These are phyloP conservation scores for Saccharomycopsis vini DNA, from an alignment of 805 yeast genomes.

Conservation along the genomic window DNA sequence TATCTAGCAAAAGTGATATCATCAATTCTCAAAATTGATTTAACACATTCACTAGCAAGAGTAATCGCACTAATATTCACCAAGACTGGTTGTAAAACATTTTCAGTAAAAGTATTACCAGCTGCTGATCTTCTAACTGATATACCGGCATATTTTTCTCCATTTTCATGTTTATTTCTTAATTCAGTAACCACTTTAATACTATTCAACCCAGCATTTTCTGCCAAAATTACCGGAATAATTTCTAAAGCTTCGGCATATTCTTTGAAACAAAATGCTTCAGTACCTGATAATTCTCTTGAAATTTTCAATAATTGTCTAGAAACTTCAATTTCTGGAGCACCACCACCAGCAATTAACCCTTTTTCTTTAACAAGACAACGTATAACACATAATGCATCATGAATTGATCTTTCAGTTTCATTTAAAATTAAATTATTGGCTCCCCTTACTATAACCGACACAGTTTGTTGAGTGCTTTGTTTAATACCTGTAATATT, in stretches of 20 bases:
- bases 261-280: slow-evolving; percentile 85
- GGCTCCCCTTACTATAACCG: slow-evolving; percentile 92
- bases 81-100: slow-evolving; percentile 91
- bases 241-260: slow-evolving; percentile 88
- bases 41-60: slow-evolving; percentile 92
- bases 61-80: slow-evolving; percentile 92
- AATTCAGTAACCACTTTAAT: slow-evolving; percentile 87
- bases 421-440: slow-evolving; percentile 86
- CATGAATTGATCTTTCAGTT: slow-evolving; percentile 94
- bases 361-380: slow-evolving; percentile 76
- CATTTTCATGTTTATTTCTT: slow-evolving; percentile 82
- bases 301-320: slow-evolving; percentile 66
- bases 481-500: slow-evolving; percentile 75
- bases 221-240: slow-evolving; percentile 89
- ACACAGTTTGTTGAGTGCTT: slow-evolving; percentile 46
- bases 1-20: slow-evolving; percentile 90
- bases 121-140: slow-evolving; percentile 92
- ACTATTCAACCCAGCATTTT: slow-evolving; percentile 89
- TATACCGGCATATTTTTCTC: slow-evolving; percentile 91
- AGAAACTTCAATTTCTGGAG: slow-evolving; percentile 89
- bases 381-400: slow-evolving; percentile 86
- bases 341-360: slow-evolving; percentile 97
- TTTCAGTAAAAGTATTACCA: slow-evolving; percentile 83
- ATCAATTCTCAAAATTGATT: slow-evolving; percentile 91
- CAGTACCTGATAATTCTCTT: slow-evolving; percentile 68